These are phyloP conservation scores for Plasmodium knowlesi DNA, from an alignment of 169 alveolate species.

Conservation along the genomic window DNA sequence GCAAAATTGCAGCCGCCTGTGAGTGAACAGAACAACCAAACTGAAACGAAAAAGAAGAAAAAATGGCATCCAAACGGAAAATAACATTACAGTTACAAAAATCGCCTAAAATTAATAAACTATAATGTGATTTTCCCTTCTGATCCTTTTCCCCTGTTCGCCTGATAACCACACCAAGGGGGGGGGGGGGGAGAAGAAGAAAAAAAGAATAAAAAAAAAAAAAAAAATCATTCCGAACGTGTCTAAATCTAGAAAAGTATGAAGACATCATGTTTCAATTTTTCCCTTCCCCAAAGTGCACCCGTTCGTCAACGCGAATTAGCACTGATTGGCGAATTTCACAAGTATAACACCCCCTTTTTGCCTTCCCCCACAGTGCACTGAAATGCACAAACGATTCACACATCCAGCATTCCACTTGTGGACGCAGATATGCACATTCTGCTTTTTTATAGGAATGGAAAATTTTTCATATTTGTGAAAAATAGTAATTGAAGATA, in stretches of 20 bases:
- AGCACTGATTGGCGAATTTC: neutral
- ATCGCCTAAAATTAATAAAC: neutral
- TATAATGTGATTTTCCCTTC: neutral
- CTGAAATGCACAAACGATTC: conserved; percentile 27
- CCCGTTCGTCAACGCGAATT: neutral
- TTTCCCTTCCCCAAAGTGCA: neutral
- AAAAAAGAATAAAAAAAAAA: neutral
- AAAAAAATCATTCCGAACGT: neutral
- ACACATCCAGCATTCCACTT: neutral
- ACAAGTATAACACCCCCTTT: neutral
- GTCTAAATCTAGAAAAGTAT: neutral
- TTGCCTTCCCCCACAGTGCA: conserved; percentile 1
- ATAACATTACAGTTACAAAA: neutral
- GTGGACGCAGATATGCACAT: neutral
- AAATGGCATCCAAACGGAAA: neutral
- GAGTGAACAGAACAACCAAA: neutral
- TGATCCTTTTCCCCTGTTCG: neutral
- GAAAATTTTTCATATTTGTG: neutral
- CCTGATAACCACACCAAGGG: neutral
- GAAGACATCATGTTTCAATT: neutral
- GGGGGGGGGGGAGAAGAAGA: neutral
- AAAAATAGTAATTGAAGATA: neutral
- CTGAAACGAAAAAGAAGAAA: neutral
- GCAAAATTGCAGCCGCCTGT: neutral
- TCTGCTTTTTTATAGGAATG: neutral